Evolutionary conservation across 257 asterid genomes (phyloP), one percentile per base, ranked within the genome.

Genomic region (Scutellaria galericulata): DNA sequence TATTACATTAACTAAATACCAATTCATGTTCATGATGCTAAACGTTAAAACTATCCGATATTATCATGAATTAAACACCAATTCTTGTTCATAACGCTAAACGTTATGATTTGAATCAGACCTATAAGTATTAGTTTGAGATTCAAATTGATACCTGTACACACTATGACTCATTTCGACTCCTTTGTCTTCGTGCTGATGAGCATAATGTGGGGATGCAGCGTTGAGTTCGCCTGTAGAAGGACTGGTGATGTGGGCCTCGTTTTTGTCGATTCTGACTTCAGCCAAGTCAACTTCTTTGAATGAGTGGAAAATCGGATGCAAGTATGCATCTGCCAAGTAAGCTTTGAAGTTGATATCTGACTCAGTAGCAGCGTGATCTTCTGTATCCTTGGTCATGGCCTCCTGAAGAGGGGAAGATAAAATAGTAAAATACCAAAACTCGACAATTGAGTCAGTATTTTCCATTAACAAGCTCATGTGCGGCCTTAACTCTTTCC

Each of bases 241-340:
- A 14, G 81, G 75, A 70, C 74, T 58, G 6, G 80, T 64, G 40
- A 42, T 50, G 15, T 70, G 64, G 31, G 70, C 74, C 46, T 72
- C 71, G 72, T 58, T 83, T 77, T 81, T 83, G 47, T 89, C 87
- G 6, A 83, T 79, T 74, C 79, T 72, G 70, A 87, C 82, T 42
- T 85, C 90, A 45, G 71, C 79, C 73, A 85, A 27, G 14, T 90
- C 89, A 24, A 77, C 84, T 82, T 87, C 89, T 71, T 89, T 90
- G n/a, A 84, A 77, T 27, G 96, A 83, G 78, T 70, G 87, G 83
- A 90, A 93, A 62, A 90, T 90, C 2, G 97, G 98, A 63, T 90
- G 98, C 82, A 93, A 82, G 82, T 93, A 93, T 51, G 98, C 98
- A 56, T 90, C 89, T 0, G 91, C 77, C 83, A 93, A 71, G 76